Percentiles rank a stretch among this genome's conserved stretches.
Conservation (phyloP, 1,284 basidiomycete genomes). For the Cystobasidium pallidum region DNA sequence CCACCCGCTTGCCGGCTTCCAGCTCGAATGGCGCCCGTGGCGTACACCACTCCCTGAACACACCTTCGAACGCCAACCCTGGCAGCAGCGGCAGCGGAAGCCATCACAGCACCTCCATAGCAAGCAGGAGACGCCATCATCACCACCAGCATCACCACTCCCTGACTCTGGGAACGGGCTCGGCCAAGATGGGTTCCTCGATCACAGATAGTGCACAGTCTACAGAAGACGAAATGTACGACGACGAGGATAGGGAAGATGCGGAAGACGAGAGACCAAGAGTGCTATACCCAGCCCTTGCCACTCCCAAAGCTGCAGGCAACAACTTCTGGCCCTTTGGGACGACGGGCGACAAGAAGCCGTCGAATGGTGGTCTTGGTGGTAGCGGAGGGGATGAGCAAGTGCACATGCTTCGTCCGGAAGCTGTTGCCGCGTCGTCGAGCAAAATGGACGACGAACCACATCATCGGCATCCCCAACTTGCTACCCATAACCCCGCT, state of each 20-base stretch:
- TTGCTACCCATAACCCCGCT: neutral
- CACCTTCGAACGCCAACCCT: neutral
- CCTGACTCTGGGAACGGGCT: slow-evolving; percentile 52
- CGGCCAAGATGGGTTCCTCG: slow-evolving; percentile 53
- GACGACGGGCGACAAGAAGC: slow-evolving; percentile 21
- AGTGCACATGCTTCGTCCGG: neutral
- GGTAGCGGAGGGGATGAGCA: neutral
- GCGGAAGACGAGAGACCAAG: slow-evolving; percentile 45
- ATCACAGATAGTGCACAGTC: slow-evolving; percentile 52
- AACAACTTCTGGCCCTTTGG: slow-evolving; percentile 49
- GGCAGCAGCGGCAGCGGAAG: neutral
- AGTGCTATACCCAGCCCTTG: slow-evolving; percentile 47
- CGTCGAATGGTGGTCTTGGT: neutral
- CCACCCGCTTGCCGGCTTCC: too few species aligned
- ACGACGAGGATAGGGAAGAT: slow-evolving; percentile 39
- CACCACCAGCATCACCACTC: slow-evolving; percentile 29
- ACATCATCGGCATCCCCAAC: neutral
- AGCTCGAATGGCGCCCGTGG: neutral
- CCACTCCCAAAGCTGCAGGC: slow-evolving; percentile 47
- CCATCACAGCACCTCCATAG: neutral
- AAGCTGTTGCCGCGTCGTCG: neutral
- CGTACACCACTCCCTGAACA: neutral
- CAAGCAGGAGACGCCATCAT: slow-evolving; percentile 27
- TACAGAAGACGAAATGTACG: slow-evolving; percentile 46
- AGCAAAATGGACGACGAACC: neutral